Base-by-base conservation (phyloP, 2,329 filamentous ascomycete genomes). In the Penicillium olsonii region DNA sequence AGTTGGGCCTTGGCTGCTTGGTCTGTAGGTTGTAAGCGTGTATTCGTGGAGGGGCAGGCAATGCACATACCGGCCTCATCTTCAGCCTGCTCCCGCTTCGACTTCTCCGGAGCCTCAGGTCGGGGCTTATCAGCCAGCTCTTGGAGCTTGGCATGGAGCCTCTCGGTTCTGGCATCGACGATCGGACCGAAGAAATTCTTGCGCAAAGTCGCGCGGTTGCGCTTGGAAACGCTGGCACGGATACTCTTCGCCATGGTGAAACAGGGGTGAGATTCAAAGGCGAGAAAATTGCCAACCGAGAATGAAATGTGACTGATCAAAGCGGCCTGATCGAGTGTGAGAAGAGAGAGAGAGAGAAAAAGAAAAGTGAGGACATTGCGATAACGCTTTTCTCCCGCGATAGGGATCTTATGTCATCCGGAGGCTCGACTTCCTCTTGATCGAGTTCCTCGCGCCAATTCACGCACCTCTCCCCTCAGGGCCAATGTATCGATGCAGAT, bases 111-210 rank as follows among this genome's bases (percentile, higher is more conserved):
- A 37, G 76, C 69, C 47, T 72, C 70, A 42, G 88, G 85, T 69
- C 88, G 90, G 52, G 89, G 85, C 66, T 91, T 85, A 49, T 85
- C 80, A 39, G 87, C 88, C 61, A 95, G 71, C 68, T 92, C 90
- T 65, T 92, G 79, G 52, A 96, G 79, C 74, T 94, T 96, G 53
- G 88, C 87, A 33, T 90, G 90, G 29, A 96, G 83, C 59, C 92
- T 86, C 72, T 92, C 87, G 45, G 85, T 87, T 61, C 92, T 84
- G 38, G 88, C 91, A 62, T 81, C 77, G 70, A 92, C 90, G 47
- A 85, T 84, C 14, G 92, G 92, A 1, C 87, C 89, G 73, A 95
- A 96, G 58, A 96, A 87, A 57, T 84, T 84, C 58, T 83, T 78
- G 71, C 92, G 92, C 57, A 96, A 81, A 63, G 83, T 86, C 61